Conservation (phyloP, 139 green algal species). For the Diplosphaera chodatii region DNA sequence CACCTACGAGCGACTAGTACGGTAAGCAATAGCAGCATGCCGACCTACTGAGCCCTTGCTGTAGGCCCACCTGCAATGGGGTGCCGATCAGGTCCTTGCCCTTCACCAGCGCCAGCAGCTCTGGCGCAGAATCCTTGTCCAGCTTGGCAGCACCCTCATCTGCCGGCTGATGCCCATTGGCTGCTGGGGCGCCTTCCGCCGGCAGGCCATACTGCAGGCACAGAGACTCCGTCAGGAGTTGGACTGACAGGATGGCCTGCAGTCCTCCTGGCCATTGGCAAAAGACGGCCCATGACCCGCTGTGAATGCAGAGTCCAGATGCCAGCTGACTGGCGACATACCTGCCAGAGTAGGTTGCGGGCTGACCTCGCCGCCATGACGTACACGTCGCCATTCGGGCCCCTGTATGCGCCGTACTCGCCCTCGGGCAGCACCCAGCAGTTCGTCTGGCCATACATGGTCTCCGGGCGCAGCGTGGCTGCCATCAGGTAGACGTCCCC, state of each 20-base stretch:
- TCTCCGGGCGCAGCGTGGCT: conserved; percentile 94
- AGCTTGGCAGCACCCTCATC: too few relatives aligned
- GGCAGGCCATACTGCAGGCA: conserved; percentile 51
- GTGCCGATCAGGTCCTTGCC: conserved; percentile 91
- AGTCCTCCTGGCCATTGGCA: too few relatives aligned
- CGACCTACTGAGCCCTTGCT: too few relatives aligned
- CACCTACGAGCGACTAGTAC: too few relatives aligned
- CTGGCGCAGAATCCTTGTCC: conserved; percentile 44
- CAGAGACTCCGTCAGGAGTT: too few relatives aligned
- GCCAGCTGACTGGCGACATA: too few relatives aligned
- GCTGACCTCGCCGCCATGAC: conserved; percentile 82
- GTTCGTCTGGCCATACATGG: conserved; percentile 99
- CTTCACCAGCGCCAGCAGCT: conserved; percentile 73
- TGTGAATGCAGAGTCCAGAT: too few relatives aligned
- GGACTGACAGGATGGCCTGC: too few relatives aligned
- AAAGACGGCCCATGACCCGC: too few relatives aligned
- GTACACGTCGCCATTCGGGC: conserved; percentile 77
- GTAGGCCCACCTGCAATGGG: conserved; percentile 49
- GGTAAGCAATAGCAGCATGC: too few relatives aligned
- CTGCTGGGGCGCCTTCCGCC: too few relatives aligned
- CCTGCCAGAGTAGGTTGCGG: conserved; percentile 90
- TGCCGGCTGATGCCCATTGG: too few relatives aligned
- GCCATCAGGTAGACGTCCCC: conserved; percentile 83
- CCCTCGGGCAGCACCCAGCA: conserved; percentile 95
- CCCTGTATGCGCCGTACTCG: conserved; percentile 84